Evolutionary conservation across 306 rosid species (phyloP).

Genomic region (Dalbergia cultrata): DNA sequence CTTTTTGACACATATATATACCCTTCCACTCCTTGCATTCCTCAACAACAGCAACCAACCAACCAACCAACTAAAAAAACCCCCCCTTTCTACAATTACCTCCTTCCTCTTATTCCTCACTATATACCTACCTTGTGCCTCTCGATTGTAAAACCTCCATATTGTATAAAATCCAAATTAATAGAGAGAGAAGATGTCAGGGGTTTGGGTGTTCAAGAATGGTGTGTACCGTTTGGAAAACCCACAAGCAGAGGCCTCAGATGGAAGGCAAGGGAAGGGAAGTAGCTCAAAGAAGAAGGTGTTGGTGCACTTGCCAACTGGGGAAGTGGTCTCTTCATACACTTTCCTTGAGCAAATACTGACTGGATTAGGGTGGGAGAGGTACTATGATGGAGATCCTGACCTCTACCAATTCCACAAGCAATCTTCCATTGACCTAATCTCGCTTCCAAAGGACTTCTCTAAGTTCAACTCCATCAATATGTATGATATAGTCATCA

Average conservation of each 20-base stretch:
- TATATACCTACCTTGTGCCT: background rate
- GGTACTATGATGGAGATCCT: slow-evolving; percentile 89
- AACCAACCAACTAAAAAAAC: slow-evolving; percentile 20
- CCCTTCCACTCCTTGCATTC: slow-evolving; percentile 34
- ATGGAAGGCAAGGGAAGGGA: slow-evolving; percentile 58
- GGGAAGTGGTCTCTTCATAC: slow-evolving; percentile 73
- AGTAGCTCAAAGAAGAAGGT: slow-evolving; percentile 61
- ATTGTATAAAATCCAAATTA: background rate
- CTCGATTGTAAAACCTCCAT: background rate
- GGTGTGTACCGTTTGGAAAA: slow-evolving; percentile 81
- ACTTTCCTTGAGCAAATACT: slow-evolving; percentile 68
- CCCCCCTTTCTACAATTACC: slow-evolving; percentile 23
- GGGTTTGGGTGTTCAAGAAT: slow-evolving; percentile 86
- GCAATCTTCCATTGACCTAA: slow-evolving; percentile 84
- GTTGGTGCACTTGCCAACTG: slow-evolving; percentile 76
- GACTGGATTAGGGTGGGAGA: slow-evolving; percentile 87
- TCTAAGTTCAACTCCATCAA: slow-evolving; percentile 82
- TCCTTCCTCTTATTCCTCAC: background rate
- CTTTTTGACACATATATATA: slow-evolving; percentile 59
- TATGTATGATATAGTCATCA: slow-evolving; percentile 92
- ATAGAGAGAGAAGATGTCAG: slow-evolving; percentile 62
- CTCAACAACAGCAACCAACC: slow-evolving; percentile 48
- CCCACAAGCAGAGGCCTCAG: slow-evolving; percentile 65
- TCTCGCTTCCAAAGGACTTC: slow-evolving; percentile 87
- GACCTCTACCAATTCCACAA: slow-evolving; percentile 89